Percentiles rank a stretch among this genome's conserved stretches.
phyloP scores from a whole-genome alignment of 495 filamentous ascomycete species.

The Entonaema liquescens region DNA sequence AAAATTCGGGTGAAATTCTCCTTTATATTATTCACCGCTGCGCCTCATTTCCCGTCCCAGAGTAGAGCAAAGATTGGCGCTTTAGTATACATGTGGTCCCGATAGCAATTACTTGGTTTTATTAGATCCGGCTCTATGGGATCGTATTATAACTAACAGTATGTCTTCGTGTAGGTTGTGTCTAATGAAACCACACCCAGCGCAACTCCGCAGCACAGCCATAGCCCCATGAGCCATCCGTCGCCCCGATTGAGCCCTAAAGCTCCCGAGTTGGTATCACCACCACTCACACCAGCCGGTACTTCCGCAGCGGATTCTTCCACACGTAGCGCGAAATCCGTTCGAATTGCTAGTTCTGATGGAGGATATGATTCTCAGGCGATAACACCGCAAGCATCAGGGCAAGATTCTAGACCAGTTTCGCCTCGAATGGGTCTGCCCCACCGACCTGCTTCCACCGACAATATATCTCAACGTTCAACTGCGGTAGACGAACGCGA shows the following conservation, averaged over 20 bases:
- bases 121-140: neutral
- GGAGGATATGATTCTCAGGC: slow-evolving; percentile 52
- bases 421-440: slow-evolving; percentile 46
- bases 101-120: neutral
- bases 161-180: slow-evolving; percentile 44
- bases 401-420: slow-evolving; percentile 50
- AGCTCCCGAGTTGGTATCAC: slow-evolving; percentile 77
- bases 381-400: slow-evolving; percentile 70
- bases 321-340: slow-evolving; percentile 43
- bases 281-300: slow-evolving; percentile 86
- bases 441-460: slow-evolving; percentile 53
- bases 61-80: neutral
- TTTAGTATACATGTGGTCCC: slow-evolving; percentile 6
- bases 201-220: slow-evolving; percentile 46
- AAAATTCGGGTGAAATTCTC: slow-evolving; percentile 4
- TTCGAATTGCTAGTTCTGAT: slow-evolving; percentile 41
- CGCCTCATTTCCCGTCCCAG: neutral
- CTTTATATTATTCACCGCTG: slow-evolving; percentile 5
- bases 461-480: slow-evolving; percentile 45
- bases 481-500: slow-evolving; percentile 47
- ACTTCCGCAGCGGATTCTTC: slow-evolving; percentile 57
- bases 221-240: slow-evolving; percentile 49
- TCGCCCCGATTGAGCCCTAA: slow-evolving; percentile 56
- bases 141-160: slow-evolving; percentile 32
- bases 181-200: slow-evolving; percentile 54